These are phyloP conservation scores for Pleurotus eryngii DNA, from an alignment of 768 basidiomycete genomes.

Conservation along the genomic window DNA sequence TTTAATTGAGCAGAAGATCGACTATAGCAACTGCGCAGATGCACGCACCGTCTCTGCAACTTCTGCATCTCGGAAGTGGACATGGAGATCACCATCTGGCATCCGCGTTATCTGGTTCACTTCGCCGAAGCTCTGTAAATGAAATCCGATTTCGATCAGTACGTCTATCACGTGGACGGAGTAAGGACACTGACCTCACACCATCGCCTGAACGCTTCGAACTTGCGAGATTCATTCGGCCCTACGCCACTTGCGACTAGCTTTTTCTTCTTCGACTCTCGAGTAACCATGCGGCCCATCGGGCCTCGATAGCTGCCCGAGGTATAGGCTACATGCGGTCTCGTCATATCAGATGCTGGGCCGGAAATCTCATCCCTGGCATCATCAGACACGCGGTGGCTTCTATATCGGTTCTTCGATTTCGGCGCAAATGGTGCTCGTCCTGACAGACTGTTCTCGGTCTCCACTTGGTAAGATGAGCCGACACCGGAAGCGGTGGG, in stretches of 20 bases:
- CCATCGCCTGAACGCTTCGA: conserved; percentile 71
- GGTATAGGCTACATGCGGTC: conserved; percentile 36
- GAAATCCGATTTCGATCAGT: conserved; percentile 6
- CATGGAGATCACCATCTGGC: conserved; percentile 76
- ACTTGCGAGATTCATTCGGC: conserved; percentile 53
- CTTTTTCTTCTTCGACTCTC: conserved; percentile 55
- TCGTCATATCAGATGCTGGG: conserved; percentile 13
- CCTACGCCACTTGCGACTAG: conserved; percentile 71
- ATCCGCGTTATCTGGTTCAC: conserved; percentile 67
- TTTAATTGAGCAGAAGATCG: conserved; percentile 1
- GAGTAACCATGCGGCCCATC: conserved; percentile 32
- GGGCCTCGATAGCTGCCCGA: conserved; percentile 19
- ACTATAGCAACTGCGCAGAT: neutral
- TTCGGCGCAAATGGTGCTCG: conserved; percentile 17
- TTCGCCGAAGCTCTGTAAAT: conserved; percentile 68
- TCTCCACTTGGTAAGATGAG: conserved; percentile 1
- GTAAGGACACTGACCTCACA: conserved; percentile 54
- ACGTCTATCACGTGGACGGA: neutral
- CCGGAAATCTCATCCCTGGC: neutral
- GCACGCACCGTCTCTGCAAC: conserved; percentile 74
- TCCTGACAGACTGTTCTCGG: conserved; percentile 5
- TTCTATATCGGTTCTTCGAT: conserved; percentile 13
- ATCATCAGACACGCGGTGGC: neutral
- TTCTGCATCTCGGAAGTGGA: conserved; percentile 70
- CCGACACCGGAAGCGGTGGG: conserved; percentile 17